Evolutionary conservation across 768 basidiomycete genomes (phyloP).

Genomic region (Collybia mongolica): DNA sequence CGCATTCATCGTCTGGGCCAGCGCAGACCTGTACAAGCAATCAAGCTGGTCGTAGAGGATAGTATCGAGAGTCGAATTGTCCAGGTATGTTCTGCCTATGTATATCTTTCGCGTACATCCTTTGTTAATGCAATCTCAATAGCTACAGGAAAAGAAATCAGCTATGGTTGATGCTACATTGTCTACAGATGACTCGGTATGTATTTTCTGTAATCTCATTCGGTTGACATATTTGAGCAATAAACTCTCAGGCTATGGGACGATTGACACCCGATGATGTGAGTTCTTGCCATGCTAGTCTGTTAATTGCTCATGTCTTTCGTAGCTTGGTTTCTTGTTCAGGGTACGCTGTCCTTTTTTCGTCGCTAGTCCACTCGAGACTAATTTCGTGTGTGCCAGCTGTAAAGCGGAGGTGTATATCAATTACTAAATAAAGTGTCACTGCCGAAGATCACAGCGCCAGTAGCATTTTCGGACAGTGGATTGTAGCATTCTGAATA

Average conservation of each 20-base stretch:
- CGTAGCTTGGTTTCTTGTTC: constrained; percentile 57
- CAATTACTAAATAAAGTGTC: no score
- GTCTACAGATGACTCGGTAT: constrained; percentile 76
- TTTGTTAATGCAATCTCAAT: neutral
- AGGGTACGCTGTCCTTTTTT: constrained; percentile 34
- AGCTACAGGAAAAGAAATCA: constrained; percentile 96
- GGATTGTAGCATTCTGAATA: no score
- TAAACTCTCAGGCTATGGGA: constrained; percentile 73
- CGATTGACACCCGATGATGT: constrained; percentile 86
- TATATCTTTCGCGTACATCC: no score
- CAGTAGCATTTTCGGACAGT: no score
- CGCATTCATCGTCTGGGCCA: constrained; percentile 97
- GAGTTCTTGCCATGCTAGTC: constrained; percentile 19
- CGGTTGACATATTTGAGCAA: neutral
- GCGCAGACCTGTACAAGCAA: constrained; percentile 87
- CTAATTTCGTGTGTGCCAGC: no score
- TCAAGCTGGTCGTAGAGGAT: constrained; percentile 93
- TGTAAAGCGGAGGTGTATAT: no score
- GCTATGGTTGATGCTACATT: constrained; percentile 92
- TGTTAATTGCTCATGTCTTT: constrained; percentile 9
- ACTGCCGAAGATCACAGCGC: no score
- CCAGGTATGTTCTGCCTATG: constrained; percentile 46
- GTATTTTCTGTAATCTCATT: neutral
- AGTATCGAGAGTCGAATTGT: constrained; percentile 95
- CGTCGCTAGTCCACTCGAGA: neutral